Base-by-base conservation (phyloP, 805 yeast genomes). In the Yarrowia bubula region DNA sequence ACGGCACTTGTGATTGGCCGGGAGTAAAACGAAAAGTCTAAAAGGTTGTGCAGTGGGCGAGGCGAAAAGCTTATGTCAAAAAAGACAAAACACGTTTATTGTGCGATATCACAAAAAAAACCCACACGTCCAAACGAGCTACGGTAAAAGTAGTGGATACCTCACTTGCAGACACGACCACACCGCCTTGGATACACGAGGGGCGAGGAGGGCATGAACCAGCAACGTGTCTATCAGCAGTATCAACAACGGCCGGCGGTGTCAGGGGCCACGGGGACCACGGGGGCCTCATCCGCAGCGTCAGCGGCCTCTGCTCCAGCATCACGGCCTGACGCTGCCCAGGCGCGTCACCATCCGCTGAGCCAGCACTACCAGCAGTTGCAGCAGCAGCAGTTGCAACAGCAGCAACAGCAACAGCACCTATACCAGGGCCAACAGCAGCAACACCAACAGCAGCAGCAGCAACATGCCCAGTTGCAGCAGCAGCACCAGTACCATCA, bases 141-240 rank as follows among this genome's bases (percentile, higher is more conserved):
- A 14, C 50, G 33, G 18, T 14, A 44, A 31, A 42, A 42, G 14
- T 10, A 47, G 50, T 31, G 8, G 17, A 46, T 14, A n/a, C 31
- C 15, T 8, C 46, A 6, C 57, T 8, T 31, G 17, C 47, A 42
- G 28, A 18, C 47, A 4, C 47, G 31, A 42, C 31, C 31, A 41
- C 28, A 13, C 15, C 37, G 37, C 17, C 42, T 31, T 22, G 43
- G 58, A 35, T 35, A 18, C 58, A 28, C 15, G 31, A n/a, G 47
- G 28, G 28, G 13, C 32, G 33, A 5, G 6, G 31, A n/a, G 43
- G 43, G 38, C 37, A 53, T 53, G 60, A 53, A 53, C 60, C 60
- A 53, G 60, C 60, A 53, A 14, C 44, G 60, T 38, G 60, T 38
- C 44, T 53, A 53, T 15, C 60, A 53, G 44, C 60, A 53, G 46